Conservation (phyloP, 2,329 filamentous ascomycete genomes). For the Aspergillus sp. region DNA sequence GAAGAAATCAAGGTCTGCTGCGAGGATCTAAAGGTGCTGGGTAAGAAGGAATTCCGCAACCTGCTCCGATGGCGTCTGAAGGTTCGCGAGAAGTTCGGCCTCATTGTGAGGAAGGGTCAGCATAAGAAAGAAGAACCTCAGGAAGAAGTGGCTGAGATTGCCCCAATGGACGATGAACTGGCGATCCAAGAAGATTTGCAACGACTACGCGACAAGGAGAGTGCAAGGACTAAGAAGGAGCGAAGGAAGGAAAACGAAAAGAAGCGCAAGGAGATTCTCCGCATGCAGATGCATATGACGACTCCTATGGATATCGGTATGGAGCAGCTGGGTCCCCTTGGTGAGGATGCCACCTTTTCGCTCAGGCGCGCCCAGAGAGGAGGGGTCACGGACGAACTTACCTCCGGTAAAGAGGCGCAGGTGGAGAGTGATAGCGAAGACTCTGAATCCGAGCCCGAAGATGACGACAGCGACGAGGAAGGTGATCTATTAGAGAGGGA, state of each 20-base stretch:
- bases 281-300: constrained; percentile 96
- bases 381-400: constrained; percentile 66
- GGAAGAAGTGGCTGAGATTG: constrained; percentile 78
- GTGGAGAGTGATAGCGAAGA: constrained; percentile 61
- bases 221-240: constrained; percentile 75
- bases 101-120: constrained; percentile 69
- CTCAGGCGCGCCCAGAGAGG: constrained; percentile 79
- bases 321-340: constrained; percentile 76
- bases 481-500: constrained; percentile 80
- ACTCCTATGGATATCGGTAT: constrained; percentile 94
- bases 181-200: constrained; percentile 86
- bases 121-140: constrained; percentile 49
- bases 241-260: constrained; percentile 85
- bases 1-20: constrained; percentile 77
- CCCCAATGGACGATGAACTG: constrained; percentile 92
- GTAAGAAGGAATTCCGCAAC: constrained; percentile 90
- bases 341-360: constrained; percentile 81
- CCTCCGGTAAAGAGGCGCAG: constrained; percentile 74
- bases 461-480: constrained; percentile 69
- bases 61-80: constrained; percentile 86
- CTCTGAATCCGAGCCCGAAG: constrained; percentile 56
- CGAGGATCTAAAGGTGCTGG: constrained; percentile 81
- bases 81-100: constrained; percentile 86
- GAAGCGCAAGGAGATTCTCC: constrained; percentile 91
- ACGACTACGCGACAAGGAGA: constrained; percentile 75